Base-by-base conservation (phyloP, 164 flowering plant genomes). In the Sextonia rubra region DNA sequence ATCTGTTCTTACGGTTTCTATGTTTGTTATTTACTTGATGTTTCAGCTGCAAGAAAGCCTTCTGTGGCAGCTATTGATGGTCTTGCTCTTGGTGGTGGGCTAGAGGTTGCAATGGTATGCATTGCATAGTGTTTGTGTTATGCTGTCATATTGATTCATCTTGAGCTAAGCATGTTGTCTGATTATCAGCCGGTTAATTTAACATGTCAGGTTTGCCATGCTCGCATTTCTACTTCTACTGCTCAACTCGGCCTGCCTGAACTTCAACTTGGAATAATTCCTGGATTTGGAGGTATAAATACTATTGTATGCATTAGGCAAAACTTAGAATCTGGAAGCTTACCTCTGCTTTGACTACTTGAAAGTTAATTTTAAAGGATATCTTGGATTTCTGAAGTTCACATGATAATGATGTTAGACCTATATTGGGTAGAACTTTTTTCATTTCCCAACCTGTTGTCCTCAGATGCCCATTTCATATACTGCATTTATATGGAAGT, bases 31-130 rank as follows among this genome's bases (percentile, higher is more conserved):
- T 52, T 15, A 52, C 12, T 75, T 69, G 67, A 49, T 23, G 49
- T 78, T 23, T 55, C 82, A 95, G 99, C 85, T 83, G 88, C 90
- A 55, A 87, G 80, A 74, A 92, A 95, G 81, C 98, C 99, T 70
- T 76, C 90, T 2, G 98, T 95, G 68, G 97, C 99, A 74, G 99
- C 98, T 25, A 90, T 95, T 77, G 96, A 93, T 73, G 99, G 99
- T 37, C 86, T 87, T 81, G 97, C 98, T 74, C 79, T 95, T 2
- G 99, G 99, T 75, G 99, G 99, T 69, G 99, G 97, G 69, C 75
- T 95, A 64, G 99, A 95, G 82, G 72, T 92, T 79, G 97, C 97
- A 56, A 89, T 95, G 94, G 99, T 94, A 85, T 66, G 86, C 64
- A 7, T 6, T 23, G 27, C 32, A n/a, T 32, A 25, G 4, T 71